These are phyloP conservation scores for Saturnispora mendoncae DNA, from an alignment of 805 yeast genomes.

Conservation along the genomic window DNA sequence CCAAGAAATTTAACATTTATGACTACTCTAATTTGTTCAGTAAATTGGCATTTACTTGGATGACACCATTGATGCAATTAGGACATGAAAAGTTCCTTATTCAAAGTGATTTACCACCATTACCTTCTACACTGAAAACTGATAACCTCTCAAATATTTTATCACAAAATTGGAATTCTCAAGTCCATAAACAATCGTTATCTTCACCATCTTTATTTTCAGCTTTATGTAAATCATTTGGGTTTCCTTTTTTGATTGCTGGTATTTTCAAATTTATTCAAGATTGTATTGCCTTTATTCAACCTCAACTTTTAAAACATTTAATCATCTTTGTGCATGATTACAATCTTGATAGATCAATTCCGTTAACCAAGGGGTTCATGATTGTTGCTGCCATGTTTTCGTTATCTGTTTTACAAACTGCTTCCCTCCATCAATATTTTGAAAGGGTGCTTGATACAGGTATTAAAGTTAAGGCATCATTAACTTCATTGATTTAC, in stretches of 20 bases:
- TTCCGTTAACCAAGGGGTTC: slow-evolving; percentile 66
- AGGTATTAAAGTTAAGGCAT: slow-evolving; percentile 68
- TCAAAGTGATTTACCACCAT: slow-evolving; percentile 61
- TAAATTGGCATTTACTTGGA: slow-evolving; percentile 48
- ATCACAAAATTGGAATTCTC: slow-evolving; percentile 50
- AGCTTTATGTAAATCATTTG: slow-evolving; percentile 67
- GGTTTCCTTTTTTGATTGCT: slow-evolving; percentile 58
- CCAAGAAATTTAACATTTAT: slow-evolving; percentile 35
- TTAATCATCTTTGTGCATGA: slow-evolving; percentile 56
- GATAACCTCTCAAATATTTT: slow-evolving; percentile 41
- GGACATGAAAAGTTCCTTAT: slow-evolving; percentile 40
- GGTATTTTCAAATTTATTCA: slow-evolving; percentile 65
- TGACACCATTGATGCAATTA: slow-evolving; percentile 47
- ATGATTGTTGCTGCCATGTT: slow-evolving; percentile 74
- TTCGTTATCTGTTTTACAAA: slow-evolving; percentile 64
- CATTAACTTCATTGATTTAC: slow-evolving; percentile 59
- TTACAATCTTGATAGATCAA: slow-evolving; percentile 34
- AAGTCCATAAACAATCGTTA: slow-evolving; percentile 28
- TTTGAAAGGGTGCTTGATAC: slow-evolving; percentile 65
- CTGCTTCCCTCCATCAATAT: slow-evolving; percentile 69
- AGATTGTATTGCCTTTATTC: slow-evolving; percentile 76
- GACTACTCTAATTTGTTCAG: slow-evolving; percentile 44
- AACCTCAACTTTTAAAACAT: slow-evolving; percentile 70
- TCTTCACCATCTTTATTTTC: slow-evolving; percentile 24
- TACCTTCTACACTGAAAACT: slow-evolving; percentile 63